A percentile compares a stretch with the other conserved stretches of the same genome.
These are phyloP conservation scores for Domatiomyces globalis DNA, from an alignment of 2,329 filamentous ascomycete genomes.

Conservation along the genomic window DNA sequence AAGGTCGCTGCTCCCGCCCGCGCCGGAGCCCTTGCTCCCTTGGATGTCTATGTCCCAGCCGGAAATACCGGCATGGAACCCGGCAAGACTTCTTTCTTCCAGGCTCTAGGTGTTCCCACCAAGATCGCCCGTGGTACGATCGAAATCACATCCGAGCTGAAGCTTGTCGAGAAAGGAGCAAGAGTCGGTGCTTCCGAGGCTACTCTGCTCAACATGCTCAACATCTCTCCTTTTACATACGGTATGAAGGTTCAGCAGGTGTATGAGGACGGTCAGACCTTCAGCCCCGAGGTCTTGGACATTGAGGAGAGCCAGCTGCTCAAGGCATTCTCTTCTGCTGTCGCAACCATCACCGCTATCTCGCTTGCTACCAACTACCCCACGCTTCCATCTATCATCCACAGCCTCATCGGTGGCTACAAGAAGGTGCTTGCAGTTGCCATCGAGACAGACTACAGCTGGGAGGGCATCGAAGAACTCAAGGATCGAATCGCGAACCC, in stretches of 20 bases:
- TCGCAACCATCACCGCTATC: slow-evolving; percentile 75
- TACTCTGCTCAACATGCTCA: slow-evolving; percentile 97
- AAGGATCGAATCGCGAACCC: slow-evolving; percentile 99
- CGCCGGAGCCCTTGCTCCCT: slow-evolving; percentile 90
- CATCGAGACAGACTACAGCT: slow-evolving; percentile 77
- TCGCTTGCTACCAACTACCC: slow-evolving; percentile 92
- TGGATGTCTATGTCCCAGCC: slow-evolving; percentile 86
- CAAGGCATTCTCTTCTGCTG: slow-evolving; percentile 62
- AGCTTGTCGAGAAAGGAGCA: slow-evolving; percentile 81
- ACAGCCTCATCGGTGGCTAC: slow-evolving; percentile 94
- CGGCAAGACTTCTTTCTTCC: slow-evolving; percentile 99
- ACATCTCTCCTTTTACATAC: slow-evolving; percentile 99
- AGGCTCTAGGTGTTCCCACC: slow-evolving; percentile 99
- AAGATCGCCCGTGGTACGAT: slow-evolving; percentile 99
- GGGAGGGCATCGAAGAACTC: slow-evolving; percentile 91
- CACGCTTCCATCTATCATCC: slow-evolving; percentile 87
- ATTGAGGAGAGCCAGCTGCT: slow-evolving; percentile 92
- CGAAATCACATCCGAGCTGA: slow-evolving; percentile 95
- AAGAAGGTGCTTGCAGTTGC: slow-evolving; percentile 91
- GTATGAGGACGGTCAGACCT: slow-evolving; percentile 94
- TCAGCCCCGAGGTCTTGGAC: slow-evolving; percentile 74
- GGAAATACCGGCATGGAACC: slow-evolving; percentile 99
- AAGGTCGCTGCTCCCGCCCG: slow-evolving; percentile 94
- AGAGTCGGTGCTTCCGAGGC: slow-evolving; percentile 99
- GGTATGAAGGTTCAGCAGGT: slow-evolving; percentile 93